phyloP scores from a whole-genome alignment of 108 stramenopile species.

The Epipyxis sp. region DNA sequence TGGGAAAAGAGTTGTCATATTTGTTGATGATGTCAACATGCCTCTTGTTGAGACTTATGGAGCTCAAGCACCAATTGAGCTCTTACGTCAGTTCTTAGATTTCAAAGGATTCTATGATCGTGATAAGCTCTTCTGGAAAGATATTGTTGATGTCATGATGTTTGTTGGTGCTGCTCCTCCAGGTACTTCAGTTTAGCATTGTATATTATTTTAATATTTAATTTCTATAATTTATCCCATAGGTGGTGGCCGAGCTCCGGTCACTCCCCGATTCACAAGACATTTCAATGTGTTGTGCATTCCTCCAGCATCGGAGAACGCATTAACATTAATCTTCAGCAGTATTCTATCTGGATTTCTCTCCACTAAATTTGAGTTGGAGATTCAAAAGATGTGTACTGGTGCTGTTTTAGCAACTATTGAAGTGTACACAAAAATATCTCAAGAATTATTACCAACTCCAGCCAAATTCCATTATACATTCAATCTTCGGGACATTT shows the following conservation, averaged over 20 bases:
- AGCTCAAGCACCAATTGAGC: constrained; percentile 65
- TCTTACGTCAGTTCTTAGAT: constrained; percentile 65
- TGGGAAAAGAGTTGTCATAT: constrained; percentile 53
- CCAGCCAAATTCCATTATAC: constrained; percentile 69
- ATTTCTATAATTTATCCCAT: no score
- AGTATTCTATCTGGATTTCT: constrained; percentile 54
- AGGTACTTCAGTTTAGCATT: no score
- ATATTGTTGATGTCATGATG: constrained; percentile 60
- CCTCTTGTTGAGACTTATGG: constrained; percentile 64
- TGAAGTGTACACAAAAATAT: constrained; percentile 57
- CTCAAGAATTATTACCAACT: constrained; percentile 58
- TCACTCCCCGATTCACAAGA: constrained; percentile 63
- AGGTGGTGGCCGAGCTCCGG: constrained; percentile 59
- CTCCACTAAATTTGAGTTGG: constrained; percentile 40
- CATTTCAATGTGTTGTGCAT: constrained; percentile 67
- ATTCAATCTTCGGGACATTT: constrained; percentile 67
- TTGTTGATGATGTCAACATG: constrained; percentile 73
- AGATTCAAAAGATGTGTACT: constrained; percentile 28
- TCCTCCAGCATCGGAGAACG: constrained; percentile 53
- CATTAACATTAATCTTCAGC: constrained; percentile 56
- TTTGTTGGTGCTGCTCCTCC: constrained; percentile 63
- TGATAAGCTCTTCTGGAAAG: constrained; percentile 72
- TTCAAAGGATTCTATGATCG: constrained; percentile 71
- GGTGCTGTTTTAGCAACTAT: constrained; percentile 56
- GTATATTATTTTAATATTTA: no score